These are phyloP conservation scores for Aureobasidium sp. DNA, from an alignment of 2,329 filamentous ascomycete species.

Conservation along the genomic window DNA sequence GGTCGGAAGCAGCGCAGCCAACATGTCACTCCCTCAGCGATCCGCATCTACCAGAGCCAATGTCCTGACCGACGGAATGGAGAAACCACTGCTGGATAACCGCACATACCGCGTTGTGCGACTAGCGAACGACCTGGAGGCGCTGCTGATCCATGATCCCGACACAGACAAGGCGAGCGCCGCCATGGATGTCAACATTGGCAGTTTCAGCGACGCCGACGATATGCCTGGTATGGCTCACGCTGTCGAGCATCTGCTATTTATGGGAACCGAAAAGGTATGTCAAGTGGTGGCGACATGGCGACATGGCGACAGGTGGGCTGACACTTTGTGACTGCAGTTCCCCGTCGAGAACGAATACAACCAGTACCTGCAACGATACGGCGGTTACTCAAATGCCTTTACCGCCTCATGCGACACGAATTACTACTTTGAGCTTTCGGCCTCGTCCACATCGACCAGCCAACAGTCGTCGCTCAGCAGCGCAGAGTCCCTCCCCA, in stretches of 20 bases:
- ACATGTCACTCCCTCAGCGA: slow-evolving; percentile 16
- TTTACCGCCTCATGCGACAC: slow-evolving; percentile 91
- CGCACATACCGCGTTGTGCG: slow-evolving; percentile 80
- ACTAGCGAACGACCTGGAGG: slow-evolving; percentile 81
- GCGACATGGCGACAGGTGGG: neutral
- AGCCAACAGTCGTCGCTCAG: slow-evolving; percentile 38
- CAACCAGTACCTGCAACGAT: slow-evolving; percentile 80
- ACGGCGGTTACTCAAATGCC: slow-evolving; percentile 89
- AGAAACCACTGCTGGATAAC: slow-evolving; percentile 80
- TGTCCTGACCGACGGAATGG: slow-evolving; percentile 57
- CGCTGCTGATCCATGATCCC: slow-evolving; percentile 83
- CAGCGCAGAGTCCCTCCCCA: slow-evolving; percentile 31
- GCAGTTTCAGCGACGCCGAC: slow-evolving; percentile 85
- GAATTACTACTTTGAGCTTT: slow-evolving; percentile 96
- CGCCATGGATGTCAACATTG: slow-evolving; percentile 90
- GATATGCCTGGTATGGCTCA: slow-evolving; percentile 94
- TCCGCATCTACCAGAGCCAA: slow-evolving; percentile 22
- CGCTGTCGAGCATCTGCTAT: slow-evolving; percentile 90
- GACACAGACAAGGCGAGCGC: slow-evolving; percentile 96
- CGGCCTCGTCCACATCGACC: slow-evolving; percentile 60
- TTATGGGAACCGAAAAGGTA: slow-evolving; percentile 97
- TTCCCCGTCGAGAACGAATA: slow-evolving; percentile 95
- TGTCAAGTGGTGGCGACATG: slow-evolving; percentile 13
- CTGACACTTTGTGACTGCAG: slow-evolving; percentile 31
- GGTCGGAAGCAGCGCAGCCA: slow-evolving; percentile 15